A percentile compares a stretch with the other conserved stretches of the same genome.
These are phyloP conservation scores for Xylaria sp. DNA, from an alignment of 2,329 filamentous ascomycete species.

Conservation along the genomic window DNA sequence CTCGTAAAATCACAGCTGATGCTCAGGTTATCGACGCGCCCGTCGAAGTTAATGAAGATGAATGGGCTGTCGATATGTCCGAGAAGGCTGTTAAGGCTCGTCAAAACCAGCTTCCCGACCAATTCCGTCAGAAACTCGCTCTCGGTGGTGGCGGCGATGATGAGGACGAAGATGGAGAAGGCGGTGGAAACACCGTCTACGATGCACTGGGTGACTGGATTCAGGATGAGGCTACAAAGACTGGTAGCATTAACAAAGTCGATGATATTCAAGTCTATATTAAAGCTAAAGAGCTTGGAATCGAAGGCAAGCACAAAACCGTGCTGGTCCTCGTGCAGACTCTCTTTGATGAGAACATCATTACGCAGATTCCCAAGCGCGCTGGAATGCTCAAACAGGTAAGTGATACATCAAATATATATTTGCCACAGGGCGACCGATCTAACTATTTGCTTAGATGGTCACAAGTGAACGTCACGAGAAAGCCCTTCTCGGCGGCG, in stretches of 20 bases:
- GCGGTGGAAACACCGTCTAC: constrained; percentile 79
- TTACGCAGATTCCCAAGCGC: constrained; percentile 86
- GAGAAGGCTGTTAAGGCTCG: constrained; percentile 95
- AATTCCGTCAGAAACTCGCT: constrained; percentile 92
- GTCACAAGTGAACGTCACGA: constrained; percentile 92
- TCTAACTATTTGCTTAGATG: constrained; percentile 64
- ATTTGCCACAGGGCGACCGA: constrained; percentile 1
- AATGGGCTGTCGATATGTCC: constrained; percentile 97
- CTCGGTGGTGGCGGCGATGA: constrained; percentile 72
- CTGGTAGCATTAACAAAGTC: constrained; percentile 80
- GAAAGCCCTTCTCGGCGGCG: constrained; percentile 93
- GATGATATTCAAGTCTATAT: constrained; percentile 92
- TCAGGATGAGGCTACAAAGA: constrained; percentile 74
- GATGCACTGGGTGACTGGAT: constrained; percentile 96
- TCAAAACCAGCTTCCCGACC: constrained; percentile 89
- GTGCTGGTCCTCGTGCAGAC: constrained; percentile 92
- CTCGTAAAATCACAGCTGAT: constrained; percentile 79
- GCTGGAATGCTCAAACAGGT: constrained; percentile 90
- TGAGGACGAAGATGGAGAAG: constrained; percentile 83
- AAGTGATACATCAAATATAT: constrained; percentile 47
- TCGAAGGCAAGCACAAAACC: constrained; percentile 94
- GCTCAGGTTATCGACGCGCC: constrained; percentile 62
- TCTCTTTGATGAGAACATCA: constrained; percentile 90
- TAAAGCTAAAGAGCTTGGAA: constrained; percentile 96
- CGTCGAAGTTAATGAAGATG: constrained; percentile 79